phyloP scores from a whole-genome alignment of 345 rosid genomes.

The Pugionium dolabratum region DNA sequence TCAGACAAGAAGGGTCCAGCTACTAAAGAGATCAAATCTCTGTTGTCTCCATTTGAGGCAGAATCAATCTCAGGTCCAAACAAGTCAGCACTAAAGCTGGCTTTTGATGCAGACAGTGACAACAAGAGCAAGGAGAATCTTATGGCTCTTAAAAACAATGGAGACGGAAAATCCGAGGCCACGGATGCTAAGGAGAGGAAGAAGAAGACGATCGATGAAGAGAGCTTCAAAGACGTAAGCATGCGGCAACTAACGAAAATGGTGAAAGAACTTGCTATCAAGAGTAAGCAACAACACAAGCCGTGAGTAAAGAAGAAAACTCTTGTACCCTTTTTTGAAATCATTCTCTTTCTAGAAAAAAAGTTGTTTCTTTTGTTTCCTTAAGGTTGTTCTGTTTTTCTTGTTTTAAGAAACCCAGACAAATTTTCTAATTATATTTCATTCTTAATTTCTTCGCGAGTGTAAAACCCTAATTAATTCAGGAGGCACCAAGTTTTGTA shows the following conservation, averaged over 20 bases:
- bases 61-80: too few relatives aligned
- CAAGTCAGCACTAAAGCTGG: not conserved
- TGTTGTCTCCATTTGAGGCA: too few relatives aligned
- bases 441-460: not conserved
- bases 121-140: too few relatives aligned
- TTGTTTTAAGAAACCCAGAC: not conserved
- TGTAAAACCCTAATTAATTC: too few relatives aligned
- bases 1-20: conserved; percentile 23
- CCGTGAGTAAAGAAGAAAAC: not conserved
- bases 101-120: not conserved
- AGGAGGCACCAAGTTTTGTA: too few relatives aligned
- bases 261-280: conserved; percentile 39
- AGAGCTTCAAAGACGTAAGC: conserved; percentile 41
- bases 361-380: not conserved
- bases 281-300: conserved; percentile 12
- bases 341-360: conserved; percentile 21
- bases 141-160: conserved; percentile 8
- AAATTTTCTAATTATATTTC: not conserved
- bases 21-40: too few relatives aligned
- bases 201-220: conserved; percentile 34
- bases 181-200: not conserved
- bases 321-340: not conserved
- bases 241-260: conserved; percentile 50
- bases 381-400: not conserved
- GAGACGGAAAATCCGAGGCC: conserved; percentile 39